Conservation (phyloP, 179 eudicot genomes). For the Spinacia oleracea region DNA sequence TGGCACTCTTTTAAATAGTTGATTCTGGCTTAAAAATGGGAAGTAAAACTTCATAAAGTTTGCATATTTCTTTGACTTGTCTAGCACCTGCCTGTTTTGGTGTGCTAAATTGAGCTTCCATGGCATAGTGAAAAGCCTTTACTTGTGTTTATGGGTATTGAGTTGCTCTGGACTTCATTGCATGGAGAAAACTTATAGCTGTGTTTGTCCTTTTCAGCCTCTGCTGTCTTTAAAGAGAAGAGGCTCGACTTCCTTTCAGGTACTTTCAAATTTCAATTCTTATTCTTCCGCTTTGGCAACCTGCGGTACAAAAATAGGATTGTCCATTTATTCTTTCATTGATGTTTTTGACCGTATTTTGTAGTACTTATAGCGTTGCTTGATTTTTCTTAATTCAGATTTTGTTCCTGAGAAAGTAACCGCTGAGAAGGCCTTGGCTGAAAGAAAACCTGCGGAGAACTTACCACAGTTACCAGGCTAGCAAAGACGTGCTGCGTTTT, state of each 20-base stretch:
- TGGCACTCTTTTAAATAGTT: not conserved
- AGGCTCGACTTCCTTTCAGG: slow-evolving; percentile 86
- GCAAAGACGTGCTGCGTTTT: slow-evolving; percentile 7
- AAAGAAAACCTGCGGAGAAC: slow-evolving; percentile 41
- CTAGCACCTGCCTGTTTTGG: not conserved
- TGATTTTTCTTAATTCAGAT: slow-evolving; percentile 43
- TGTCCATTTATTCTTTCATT: not conserved
- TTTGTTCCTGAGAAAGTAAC: slow-evolving; percentile 83
- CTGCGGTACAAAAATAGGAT: not conserved
- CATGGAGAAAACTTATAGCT: slow-evolving; percentile 2
- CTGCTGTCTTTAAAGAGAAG: slow-evolving; percentile 55
- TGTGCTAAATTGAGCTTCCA: not conserved
- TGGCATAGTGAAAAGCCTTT: not conserved
- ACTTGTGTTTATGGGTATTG: not conserved
- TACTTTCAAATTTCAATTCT: slow-evolving; percentile 27
- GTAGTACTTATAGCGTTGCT: not conserved
- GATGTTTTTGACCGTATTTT: not conserved
- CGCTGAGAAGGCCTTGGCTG: slow-evolving; percentile 74
- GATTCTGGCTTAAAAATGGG: not conserved
- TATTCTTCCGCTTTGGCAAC: not conserved
- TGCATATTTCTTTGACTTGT: slow-evolving; percentile 1
- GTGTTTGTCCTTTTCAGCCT: slow-evolving; percentile 52
- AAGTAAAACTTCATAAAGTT: not conserved
- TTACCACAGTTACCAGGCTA: slow-evolving; percentile 34
- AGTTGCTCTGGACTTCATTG: not conserved